Base-by-base conservation (phyloP, 2,329 filamentous ascomycete species). In the Neoarthrinium moseri region DNA sequence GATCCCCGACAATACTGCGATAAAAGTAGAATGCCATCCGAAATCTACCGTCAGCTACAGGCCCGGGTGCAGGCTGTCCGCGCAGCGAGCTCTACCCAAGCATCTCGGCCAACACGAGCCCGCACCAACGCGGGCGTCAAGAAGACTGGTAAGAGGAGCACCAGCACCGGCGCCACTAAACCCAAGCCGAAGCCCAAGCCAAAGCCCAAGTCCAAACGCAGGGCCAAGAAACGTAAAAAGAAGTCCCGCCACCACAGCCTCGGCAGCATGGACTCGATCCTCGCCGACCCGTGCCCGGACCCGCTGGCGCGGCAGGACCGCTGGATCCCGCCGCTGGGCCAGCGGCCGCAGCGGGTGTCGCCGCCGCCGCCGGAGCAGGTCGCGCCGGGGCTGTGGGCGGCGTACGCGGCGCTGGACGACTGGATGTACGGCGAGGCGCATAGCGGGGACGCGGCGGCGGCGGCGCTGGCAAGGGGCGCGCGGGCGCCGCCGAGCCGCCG, bases 251-350 rank as follows among this genome's bases (percentile, higher is more conserved):
- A 20, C 24, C 11, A 21, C 18, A 15, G 39, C 18, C 39, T 43
- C 12, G 39, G 39, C 8, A 29, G 22, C 18, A 33, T 43, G 39
- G 39, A 43, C 20, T 43, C 38, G 15, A 17, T 43, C 3, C 39
- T 43, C 11, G n/a, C 23, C 8, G 39, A 43, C 6, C 18, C 27
- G 17, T 32, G 26, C 4, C 6, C 15, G 12, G 39, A 43, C n/a
- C 26, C 24, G 12, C 20, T 43, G 5, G 26, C 11, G 5, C 39
- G 39, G 6, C 39, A 43, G 21, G 39, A 43, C 18, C 39, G 39
- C 17, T 43, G 39, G 39, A 34, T 43, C 3, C 39, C 39, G 11
- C 26, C 32, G 5, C 11, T 43, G 5, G 39, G 39, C 12, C 17
- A 43, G 18, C 39, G 39, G 18, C 17, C 27, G 12, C 39, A 33